Evolutionary conservation across 1,139 yeast genomes (phyloP), one percentile per base, ranked within the genome.

Genomic region (Suhomyces bribrorum): DNA sequence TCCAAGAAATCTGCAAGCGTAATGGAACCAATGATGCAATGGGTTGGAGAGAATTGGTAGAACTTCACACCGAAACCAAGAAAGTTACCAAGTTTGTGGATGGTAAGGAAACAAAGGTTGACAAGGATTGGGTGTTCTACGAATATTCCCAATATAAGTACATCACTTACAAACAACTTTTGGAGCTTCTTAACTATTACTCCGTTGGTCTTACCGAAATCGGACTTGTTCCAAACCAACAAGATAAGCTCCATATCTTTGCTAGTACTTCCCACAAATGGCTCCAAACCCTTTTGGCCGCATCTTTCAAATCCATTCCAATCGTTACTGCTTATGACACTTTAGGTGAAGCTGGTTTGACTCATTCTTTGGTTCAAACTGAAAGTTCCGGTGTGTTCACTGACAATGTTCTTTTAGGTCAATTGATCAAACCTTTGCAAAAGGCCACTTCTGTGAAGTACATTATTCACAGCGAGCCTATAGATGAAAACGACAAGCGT

Each of bases 271-370:
- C 95, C 24, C 85, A 80, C 39, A 79, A 79, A 57, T 92, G 98
- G 98, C 77, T 92, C 85, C 87, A 87, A 65, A 77, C 88, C 29
- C 92, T 83, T 49, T 64, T 89, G 49, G 96, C 90, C 12, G 75
- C 86, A 37, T 77, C 79, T 53, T 69, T 88, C 43, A 96, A 89
- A 63, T 67, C 79, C 37, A 81, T 94, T 45, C 87, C 97, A 16
- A 77, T 86, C 45, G 98, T 89, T 31, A 94, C 99, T 20, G 97
- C 98, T 27, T 92, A 92, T 64, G 99, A 92, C 62, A 90, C 98
- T 27, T 74, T 92, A 48, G 98, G 98, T 44, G 95, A 89, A 62
- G 77, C 78, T 29, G 99, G 98, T 26, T 75, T 92, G 57, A 85
- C 84, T 43, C 95, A 86, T 62, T 88, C 97, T 5, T 73, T 92